A percentile compares a stretch with the other conserved stretches of the same genome.
phyloP scores from a whole-genome alignment of 129 eudicot genomes.

The Tagetes erecta region DNA sequence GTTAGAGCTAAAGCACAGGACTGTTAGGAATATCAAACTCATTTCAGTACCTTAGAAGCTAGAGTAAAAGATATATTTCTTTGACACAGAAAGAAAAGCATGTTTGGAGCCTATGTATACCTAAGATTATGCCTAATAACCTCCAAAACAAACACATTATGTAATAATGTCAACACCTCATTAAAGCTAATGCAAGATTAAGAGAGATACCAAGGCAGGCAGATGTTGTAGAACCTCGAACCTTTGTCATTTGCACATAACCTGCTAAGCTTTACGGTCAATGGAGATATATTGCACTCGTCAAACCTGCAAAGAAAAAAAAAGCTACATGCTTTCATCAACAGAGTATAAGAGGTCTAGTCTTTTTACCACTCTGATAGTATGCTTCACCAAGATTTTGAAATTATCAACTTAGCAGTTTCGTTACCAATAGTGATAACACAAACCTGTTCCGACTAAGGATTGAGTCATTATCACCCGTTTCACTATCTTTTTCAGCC shows the following conservation, averaged over 20 bases:
- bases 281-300: no score
- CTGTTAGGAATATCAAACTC: background rate
- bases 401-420: no score
- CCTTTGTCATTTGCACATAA: slow-evolving; percentile 86
- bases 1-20: background rate
- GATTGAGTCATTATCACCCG: slow-evolving; percentile 48
- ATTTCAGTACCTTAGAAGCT: background rate
- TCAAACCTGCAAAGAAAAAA: slow-evolving; percentile 65
- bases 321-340: slow-evolving; percentile 12
- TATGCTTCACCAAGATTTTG: no score
- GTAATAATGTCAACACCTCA: background rate
- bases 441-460: slow-evolving; percentile 63
- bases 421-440: background rate
- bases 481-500: slow-evolving; percentile 28
- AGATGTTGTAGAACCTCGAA: slow-evolving; percentile 80
- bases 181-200: background rate
- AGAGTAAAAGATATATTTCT: background rate
- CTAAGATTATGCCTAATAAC: background rate
- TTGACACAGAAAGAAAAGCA: background rate
- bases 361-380: background rate
- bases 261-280: slow-evolving; percentile 70
- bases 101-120: background rate
- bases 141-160: background rate
- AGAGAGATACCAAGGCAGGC: slow-evolving; percentile 42
- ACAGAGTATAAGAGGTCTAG: background rate